These are phyloP conservation scores for Alternaria sp. DNA, from an alignment of 2,329 filamentous ascomycete species.

Conservation along the genomic window DNA sequence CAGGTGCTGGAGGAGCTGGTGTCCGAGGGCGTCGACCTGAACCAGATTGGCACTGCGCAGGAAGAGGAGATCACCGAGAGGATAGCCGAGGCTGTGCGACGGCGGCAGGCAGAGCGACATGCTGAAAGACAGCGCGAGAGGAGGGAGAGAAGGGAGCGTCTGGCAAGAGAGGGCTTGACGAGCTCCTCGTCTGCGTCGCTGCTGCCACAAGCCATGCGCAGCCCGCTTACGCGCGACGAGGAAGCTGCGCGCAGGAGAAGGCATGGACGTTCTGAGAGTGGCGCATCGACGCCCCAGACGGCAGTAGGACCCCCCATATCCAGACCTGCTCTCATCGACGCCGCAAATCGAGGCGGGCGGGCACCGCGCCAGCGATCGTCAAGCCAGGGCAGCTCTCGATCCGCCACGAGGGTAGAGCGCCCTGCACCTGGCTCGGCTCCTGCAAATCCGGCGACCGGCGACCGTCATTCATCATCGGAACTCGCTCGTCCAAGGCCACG, in stretches of 20 bases:
- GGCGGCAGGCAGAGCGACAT: slow-evolving; percentile 71
- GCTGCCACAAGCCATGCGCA: too few relatives aligned
- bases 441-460: slow-evolving; percentile 57
- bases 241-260: slow-evolving; percentile 38
- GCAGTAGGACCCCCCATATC: slow-evolving; percentile 53
- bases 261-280: slow-evolving; percentile 46
- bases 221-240: too few relatives aligned
- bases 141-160: slow-evolving; percentile 40
- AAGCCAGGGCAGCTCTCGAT: slow-evolving; percentile 54
- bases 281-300: slow-evolving; percentile 41
- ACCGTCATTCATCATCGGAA: slow-evolving; percentile 39
- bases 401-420: slow-evolving; percentile 41
- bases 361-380: slow-evolving; percentile 54
- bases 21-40: slow-evolving; percentile 84
- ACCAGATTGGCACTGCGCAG: slow-evolving; percentile 81
- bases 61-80: slow-evolving; percentile 90
- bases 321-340: slow-evolving; percentile 55
- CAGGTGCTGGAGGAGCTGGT: slow-evolving; percentile 89
- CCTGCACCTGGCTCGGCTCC: slow-evolving; percentile 30
- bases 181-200: too few relatives aligned
- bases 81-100: slow-evolving; percentile 86
- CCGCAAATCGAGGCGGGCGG: slow-evolving; percentile 43
- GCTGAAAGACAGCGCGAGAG: slow-evolving; percentile 62
- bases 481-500: slow-evolving; percentile 34
- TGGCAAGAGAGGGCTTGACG: too few relatives aligned